phyloP scores from a whole-genome alignment of 352 stramenopile species.

The Pythium guiyangense region DNA sequence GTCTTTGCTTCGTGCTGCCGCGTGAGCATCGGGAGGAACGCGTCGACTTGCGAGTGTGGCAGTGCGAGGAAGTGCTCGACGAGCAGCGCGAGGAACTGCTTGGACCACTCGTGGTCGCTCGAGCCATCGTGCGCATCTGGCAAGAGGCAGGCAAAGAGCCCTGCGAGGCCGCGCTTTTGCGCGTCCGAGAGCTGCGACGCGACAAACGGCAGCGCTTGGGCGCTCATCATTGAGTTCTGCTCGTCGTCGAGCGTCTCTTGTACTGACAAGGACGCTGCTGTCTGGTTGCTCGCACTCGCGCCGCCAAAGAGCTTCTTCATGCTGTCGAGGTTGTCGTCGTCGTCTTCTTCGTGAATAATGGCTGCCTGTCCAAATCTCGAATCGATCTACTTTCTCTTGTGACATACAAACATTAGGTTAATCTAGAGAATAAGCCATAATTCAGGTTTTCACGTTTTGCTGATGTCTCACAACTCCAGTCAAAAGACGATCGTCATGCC shows the following conservation, averaged over 20 bases:
- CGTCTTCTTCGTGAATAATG: not conserved
- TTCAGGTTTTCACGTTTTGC: too few relatives aligned
- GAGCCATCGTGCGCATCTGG: constrained; percentile 66
- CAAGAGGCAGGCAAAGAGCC: constrained; percentile 64
- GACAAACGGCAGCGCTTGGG: constrained; percentile 8
- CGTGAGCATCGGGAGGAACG: constrained; percentile 69
- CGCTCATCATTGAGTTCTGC: constrained; percentile 1
- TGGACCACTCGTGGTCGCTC: constrained; percentile 45
- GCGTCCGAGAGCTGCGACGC: constrained; percentile 34
- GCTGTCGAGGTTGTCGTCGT: not conserved
- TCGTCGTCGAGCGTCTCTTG: too few relatives aligned
- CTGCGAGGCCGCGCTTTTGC: constrained; percentile 67
- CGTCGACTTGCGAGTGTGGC: constrained; percentile 44
- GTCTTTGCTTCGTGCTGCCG: constrained; percentile 15
- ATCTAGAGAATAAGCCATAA: too few relatives aligned
- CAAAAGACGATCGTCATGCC: constrained; percentile 35
- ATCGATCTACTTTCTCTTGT: too few relatives aligned
- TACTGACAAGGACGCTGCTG: not conserved
- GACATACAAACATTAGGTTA: too few relatives aligned
- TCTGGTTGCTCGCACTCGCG: not conserved
- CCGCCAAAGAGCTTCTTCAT: constrained; percentile 2
- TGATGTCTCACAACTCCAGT: too few relatives aligned
- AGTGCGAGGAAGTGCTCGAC: constrained; percentile 62
- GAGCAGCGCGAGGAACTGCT: constrained; percentile 56
- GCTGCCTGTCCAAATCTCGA: not conserved